Conservation (phyloP, 2,329 filamentous ascomycete genomes). For the Diplocarpon rosae region DNA sequence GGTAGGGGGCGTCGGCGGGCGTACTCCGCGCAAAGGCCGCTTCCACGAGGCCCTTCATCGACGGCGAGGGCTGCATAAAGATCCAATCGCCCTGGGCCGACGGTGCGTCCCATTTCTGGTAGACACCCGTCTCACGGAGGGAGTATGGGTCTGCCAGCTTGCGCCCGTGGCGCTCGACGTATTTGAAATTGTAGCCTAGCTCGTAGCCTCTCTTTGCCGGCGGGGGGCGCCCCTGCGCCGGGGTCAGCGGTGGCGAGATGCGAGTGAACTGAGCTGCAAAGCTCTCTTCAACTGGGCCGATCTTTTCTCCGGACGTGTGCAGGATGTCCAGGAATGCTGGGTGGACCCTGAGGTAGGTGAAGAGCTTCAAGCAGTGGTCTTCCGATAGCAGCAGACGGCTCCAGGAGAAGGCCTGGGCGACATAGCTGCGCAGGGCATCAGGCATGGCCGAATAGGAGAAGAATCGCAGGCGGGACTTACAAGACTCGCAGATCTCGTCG, state of each 20-base stretch:
- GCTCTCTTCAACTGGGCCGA: background rate
- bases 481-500: too few species aligned
- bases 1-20: too few species aligned
- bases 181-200: background rate
- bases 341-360: background rate
- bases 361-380: background rate
- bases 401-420: background rate
- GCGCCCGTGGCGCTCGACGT: background rate
- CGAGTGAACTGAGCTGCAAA: background rate
- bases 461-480: too few species aligned
- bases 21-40: too few species aligned
- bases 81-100: background rate
- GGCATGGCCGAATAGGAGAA: too few species aligned
- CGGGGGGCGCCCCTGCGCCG: too few species aligned
- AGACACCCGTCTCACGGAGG: background rate
- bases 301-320: background rate
- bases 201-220: too few species aligned
- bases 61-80: too few species aligned
- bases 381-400: background rate
- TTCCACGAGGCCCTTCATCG: too few species aligned
- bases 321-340: background rate
- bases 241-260: too few species aligned
- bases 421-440: too few species aligned
- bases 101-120: background rate
- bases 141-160: background rate